A percentile compares a stretch with the other conserved stretches of the same genome.
Conservation (phyloP, 2,329 filamentous ascomycete species). For the Lachnum nothofagi region DNA sequence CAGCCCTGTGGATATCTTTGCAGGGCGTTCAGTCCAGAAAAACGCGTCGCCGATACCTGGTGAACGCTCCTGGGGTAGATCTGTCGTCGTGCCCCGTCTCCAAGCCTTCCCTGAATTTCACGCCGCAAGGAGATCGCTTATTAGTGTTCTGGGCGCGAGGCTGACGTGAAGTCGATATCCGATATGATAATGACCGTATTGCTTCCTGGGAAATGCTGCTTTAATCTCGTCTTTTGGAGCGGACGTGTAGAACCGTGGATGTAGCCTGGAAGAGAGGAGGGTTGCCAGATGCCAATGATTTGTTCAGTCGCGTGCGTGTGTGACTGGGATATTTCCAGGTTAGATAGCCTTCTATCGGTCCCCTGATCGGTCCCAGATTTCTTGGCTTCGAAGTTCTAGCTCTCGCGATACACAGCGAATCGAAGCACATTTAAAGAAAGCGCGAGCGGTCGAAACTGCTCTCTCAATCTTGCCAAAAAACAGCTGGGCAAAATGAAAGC, state of each 20-base stretch:
- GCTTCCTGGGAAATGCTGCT: too few relatives aligned
- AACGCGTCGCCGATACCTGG: slow-evolving; percentile 11
- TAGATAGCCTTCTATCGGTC: not conserved
- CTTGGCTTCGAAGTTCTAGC: too few relatives aligned
- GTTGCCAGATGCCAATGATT: not conserved
- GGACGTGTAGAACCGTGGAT: too few relatives aligned
- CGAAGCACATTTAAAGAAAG: too few relatives aligned
- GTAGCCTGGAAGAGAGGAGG: not conserved
- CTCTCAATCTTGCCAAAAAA: not conserved
- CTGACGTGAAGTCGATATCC: not conserved
- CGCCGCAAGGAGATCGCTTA: not conserved
- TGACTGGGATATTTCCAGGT: not conserved
- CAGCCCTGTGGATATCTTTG: not conserved
- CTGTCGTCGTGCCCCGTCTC: not conserved
- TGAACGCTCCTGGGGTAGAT: not conserved
- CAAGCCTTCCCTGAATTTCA: not conserved
- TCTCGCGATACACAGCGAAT: too few relatives aligned
- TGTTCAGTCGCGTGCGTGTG: too few relatives aligned
- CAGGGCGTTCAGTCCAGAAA: slow-evolving; percentile 3
- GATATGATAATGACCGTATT: too few relatives aligned
- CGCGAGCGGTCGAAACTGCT: too few relatives aligned
- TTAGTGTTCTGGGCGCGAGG: not conserved
- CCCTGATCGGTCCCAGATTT: not conserved
- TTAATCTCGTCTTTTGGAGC: too few relatives aligned
- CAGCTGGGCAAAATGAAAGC: not conserved